Evolutionary conservation across 495 filamentous ascomycete genomes (phyloP).

Genomic region (Echria macrotheca): DNA sequence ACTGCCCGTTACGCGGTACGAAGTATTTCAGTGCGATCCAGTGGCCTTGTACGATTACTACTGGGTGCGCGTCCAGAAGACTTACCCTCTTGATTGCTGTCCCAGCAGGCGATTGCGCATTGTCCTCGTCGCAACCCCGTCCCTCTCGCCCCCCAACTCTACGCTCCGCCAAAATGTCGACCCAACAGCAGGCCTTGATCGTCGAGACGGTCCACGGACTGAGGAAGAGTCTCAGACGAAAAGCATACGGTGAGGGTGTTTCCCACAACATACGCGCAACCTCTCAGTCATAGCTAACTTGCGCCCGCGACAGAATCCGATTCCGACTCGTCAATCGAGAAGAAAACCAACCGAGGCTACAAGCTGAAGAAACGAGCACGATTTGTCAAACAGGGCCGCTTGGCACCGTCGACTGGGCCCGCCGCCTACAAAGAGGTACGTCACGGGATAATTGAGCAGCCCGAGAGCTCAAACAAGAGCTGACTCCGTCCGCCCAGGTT

Average conservation of each 20-base stretch:
- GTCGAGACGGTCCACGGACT: slow-evolving; percentile 26
- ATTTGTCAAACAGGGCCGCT: slow-evolving; percentile 70
- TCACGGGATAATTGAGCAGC: not conserved
- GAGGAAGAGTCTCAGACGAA: slow-evolving; percentile 23
- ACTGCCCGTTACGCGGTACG: no score
- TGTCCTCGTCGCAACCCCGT: not conserved
- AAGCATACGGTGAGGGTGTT: slow-evolving; percentile 21
- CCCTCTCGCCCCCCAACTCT: not conserved
- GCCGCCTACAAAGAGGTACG: slow-evolving; percentile 81
- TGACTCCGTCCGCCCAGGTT: no score
- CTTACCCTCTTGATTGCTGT: not conserved
- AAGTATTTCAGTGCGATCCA: no score
- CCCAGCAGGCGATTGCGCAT: not conserved
- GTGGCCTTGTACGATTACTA: no score
- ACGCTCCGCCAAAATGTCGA: slow-evolving; percentile 21
- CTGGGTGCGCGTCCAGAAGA: not conserved
- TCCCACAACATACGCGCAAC: no score
- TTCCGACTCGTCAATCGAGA: slow-evolving; percentile 75
- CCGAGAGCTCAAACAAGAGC: slow-evolving; percentile 9
- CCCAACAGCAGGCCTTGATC: slow-evolving; percentile 27
- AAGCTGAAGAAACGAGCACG: slow-evolving; percentile 81
- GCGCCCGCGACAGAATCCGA: slow-evolving; percentile 62
- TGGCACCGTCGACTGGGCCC: slow-evolving; percentile 64
- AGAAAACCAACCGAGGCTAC: slow-evolving; percentile 82
- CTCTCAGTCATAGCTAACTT: no score